Evolutionary conservation across 768 basidiomycete species (phyloP), one percentile per base, ranked within the genome.

Genomic region (Termitomyces sp.): DNA sequence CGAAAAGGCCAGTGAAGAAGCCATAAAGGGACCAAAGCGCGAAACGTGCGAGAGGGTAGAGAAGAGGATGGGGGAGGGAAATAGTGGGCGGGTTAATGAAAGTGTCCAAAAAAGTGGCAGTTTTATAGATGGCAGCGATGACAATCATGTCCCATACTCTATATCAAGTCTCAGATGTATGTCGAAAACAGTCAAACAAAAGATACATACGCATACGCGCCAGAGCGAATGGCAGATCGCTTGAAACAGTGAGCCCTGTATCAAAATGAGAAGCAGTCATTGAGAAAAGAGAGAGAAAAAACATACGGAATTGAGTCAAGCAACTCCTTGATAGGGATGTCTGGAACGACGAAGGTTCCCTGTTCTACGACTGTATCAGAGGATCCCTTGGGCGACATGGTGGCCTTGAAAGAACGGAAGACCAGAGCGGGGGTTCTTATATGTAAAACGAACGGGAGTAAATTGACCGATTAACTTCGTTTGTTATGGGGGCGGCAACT

Each of bases 241-340:
- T 95, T 78, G 73, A 86, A 92, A 76, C 96, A 98, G 71, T 93
- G 93, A 9, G 87, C 60, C 13, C 90, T 91, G 54, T 53, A 51
- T 50, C 39, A 35, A 50, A 51, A 20, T 25, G 25, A 62, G 22
- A 54, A 44, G 35, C 9, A 11, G 38, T 6, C 33, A n/a, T 43
- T 22, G 10, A 39, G 31, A 29, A 50, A 53, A 32, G 35, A 52
- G 20, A 58, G 40, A 53, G 39, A 52, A 36, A 57, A 41, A 29
- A 79, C 87, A 59, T 64, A 91, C 84, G 94, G 94, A 66, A 97
- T 94, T 16, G 80, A 83, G 43, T 80, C 81, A 49, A 95, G 79
- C 62, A 96, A 67, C 64, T 97, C 89, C 76, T 95, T 97, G 70
- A 95, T 80, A 36, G 89, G 80, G 58, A 93, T 80, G 76, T 93